Base-by-base conservation (phyloP, 106 monocot genomes). In the Platanthera guangdongensis region DNA sequence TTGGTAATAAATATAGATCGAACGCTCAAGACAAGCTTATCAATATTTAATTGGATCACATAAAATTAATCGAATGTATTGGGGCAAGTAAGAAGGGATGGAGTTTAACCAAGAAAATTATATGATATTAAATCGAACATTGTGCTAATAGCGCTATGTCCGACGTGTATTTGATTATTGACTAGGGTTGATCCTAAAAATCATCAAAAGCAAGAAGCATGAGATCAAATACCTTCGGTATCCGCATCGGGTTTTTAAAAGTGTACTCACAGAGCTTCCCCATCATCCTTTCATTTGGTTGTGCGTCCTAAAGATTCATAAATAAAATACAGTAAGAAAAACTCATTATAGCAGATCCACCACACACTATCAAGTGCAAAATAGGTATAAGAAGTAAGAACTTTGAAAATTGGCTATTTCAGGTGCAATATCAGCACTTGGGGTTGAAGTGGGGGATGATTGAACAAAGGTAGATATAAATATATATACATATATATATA, bases 251-350 rank as follows among this genome's bases (percentile, higher is more conserved):
- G 85, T 97, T 97, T 85, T 87, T 97, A 22, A 87, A 89, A 59
- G 84, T 86, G 82, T 97, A 97, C 19, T 97, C 93, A 75, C 96
- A 93, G 16, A 97, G 91, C 78, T 97, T 97, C 48, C 81, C 60
- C 55, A 97, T 91, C 89, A 91, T 93, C 74, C 93, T 91, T 52
- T 91, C 89, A 77, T 97, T 94, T 76, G 93, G 96, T 72, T 86
- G 81, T 80, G 83, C 91, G 80, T 91, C 91, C 96, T 97, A 75
- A 18, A 81, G 60, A 76, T 64, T 65, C 60, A 81, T 15, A 78
- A 73, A 70, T 4, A 1, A 65, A 54, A 2, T 15, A 70, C 47
- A 70, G 5, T 70, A 47, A 70, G 70, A 19, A 46, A 65, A 65
- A 11, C 11, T 65, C 32, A 4, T 25, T 32, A 65, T 32, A 5